Base-by-base conservation (phyloP, 768 basidiomycete genomes). In the Bullera alba region DNA sequence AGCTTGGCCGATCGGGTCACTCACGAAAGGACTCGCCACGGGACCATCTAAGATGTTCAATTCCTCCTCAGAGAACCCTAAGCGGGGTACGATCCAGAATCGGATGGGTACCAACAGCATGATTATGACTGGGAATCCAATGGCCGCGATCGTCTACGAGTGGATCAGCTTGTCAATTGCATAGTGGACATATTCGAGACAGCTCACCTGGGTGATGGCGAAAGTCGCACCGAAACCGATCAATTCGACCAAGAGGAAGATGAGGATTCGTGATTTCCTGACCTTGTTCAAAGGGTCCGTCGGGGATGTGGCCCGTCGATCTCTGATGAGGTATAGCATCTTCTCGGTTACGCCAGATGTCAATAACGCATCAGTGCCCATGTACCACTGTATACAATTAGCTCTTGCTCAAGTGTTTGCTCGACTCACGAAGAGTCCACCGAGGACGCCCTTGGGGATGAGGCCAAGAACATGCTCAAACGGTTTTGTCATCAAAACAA, bases 41-140 rank as follows among this genome's bases (percentile, higher is more conserved):
- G 89, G 86, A 2, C 86, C 84, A 67, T 95, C 92, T n/a, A 96
- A 77, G 19, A 90, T 83, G 2, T 76, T 76, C 32, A 97, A 74
- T 64, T 95, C 92, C 53, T 85, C 85, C 2, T 70, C 62, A 0
- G 83, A 84, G 67, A 95, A 91, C 29, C 65, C 62, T 36, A 92
- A 72, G 17, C 76, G 76, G 0, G 91, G 88, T 14, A 93, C 77
- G n/a, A 86, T 57, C 50, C 77, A 75, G 22, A 80, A 77, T 41
- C 91, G 79, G 12, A 91, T 54, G 0, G 91, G 92, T 21, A 93
- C 77, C 14, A 95, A 78, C 32, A 87, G 71, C 67, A 87, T 79
- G 63, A 93, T 91, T 61, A 95, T 81, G 44, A 93, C 78, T 0
- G 91, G 89, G 69, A 95, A 95, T 0, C 84, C 88, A 51, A 93